phyloP scores from a whole-genome alignment of 129 eudicot genomes.

The Silybum marianum region DNA sequence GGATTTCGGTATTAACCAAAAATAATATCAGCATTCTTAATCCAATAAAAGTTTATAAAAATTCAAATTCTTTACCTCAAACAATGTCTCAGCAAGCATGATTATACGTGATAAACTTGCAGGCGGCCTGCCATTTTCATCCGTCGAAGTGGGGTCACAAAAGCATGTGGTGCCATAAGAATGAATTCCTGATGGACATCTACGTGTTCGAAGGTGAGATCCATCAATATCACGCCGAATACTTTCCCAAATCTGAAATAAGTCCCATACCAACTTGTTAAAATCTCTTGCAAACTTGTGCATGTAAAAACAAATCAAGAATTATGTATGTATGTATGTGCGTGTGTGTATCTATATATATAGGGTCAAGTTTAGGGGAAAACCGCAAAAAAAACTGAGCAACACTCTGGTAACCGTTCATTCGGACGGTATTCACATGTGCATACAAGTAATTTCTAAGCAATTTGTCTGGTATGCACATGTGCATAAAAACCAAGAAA shows the following conservation, averaged over 20 bases:
- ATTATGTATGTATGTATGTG: background rate
- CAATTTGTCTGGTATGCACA: background rate
- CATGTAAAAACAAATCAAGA: background rate
- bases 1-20: background rate
- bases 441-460: background rate
- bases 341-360: too few relatives aligned
- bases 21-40: background rate
- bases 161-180: conserved; percentile 54
- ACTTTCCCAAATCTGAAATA: conserved; percentile 65
- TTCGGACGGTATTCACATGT: background rate
- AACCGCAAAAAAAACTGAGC: background rate
- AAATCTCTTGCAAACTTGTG: background rate
- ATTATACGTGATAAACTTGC: conserved; percentile 66
- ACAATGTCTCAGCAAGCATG: conserved; percentile 74
- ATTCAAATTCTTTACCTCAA: conserved; percentile 45
- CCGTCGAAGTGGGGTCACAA: conserved; percentile 43
- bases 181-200: conserved; percentile 58
- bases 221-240: conserved; percentile 30
- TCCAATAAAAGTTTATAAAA: too few relatives aligned
- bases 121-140: conserved; percentile 51
- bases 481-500: background rate
- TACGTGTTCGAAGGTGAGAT: conserved; percentile 30
- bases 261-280: background rate
- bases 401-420: background rate
- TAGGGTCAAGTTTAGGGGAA: background rate